These are phyloP conservation scores for Verticillium dahliae DNA, from an alignment of 2,329 filamentous ascomycete species.

Conservation along the genomic window DNA sequence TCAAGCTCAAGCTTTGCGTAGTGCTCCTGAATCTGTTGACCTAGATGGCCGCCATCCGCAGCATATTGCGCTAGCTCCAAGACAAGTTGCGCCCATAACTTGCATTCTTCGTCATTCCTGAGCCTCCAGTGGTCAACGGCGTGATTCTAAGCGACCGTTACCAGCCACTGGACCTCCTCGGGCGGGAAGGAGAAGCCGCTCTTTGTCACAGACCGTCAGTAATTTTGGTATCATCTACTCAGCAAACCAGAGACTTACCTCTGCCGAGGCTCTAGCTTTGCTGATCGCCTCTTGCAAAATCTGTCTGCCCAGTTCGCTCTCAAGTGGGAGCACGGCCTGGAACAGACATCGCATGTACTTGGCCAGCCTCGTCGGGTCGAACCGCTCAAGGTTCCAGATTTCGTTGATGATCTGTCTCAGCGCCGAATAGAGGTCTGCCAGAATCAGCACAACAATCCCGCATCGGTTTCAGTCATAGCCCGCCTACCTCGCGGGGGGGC, in stretches of 20 bases:
- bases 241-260: conserved; percentile 26
- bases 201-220: background rate
- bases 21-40: conserved; percentile 29
- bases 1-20: background rate
- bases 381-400: conserved; percentile 50
- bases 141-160: conserved; percentile 62
- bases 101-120: conserved; percentile 47
- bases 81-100: conserved; percentile 56
- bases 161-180: conserved; percentile 72
- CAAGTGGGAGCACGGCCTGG: conserved; percentile 54
- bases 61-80: conserved; percentile 54
- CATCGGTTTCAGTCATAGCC: background rate
- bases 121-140: conserved; percentile 45
- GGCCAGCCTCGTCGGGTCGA: conserved; percentile 55
- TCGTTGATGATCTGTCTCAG: conserved; percentile 65
- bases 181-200: conserved; percentile 44
- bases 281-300: conserved; percentile 57
- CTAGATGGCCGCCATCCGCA: conserved; percentile 44
- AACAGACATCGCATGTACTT: conserved; percentile 77
- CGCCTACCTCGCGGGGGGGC: conserved; percentile 42
- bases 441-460: background rate
- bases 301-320: conserved; percentile 48
- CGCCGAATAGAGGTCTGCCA: conserved; percentile 40
- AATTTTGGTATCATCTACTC: background rate
- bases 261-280: conserved; percentile 42